Conservation (phyloP, 2,329 filamentous ascomycete species). For the Sclerotinia subarctica region DNA sequence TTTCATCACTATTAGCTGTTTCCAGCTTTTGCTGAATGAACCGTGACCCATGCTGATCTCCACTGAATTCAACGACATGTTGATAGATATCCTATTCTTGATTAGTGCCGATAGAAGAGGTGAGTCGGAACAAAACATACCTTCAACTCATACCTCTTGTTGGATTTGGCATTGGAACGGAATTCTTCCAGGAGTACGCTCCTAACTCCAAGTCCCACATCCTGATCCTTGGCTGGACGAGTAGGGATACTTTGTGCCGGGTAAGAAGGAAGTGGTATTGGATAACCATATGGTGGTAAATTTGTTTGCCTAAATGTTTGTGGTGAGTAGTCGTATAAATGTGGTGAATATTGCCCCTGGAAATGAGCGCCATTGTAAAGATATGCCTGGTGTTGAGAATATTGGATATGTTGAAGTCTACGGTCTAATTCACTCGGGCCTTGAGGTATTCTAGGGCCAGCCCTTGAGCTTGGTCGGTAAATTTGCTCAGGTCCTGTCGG, state of each 20-base stretch:
- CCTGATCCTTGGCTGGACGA: conserved; percentile 37
- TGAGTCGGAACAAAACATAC: conserved; percentile 40
- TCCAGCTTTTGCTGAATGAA: conserved; percentile 94
- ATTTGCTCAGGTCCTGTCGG: conserved; percentile 34
- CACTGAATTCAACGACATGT: conserved; percentile 89
- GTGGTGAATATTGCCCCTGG: conserved; percentile 42
- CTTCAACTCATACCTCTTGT: conserved; percentile 74
- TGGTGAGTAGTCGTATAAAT: conserved; percentile 42
- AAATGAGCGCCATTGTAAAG: conserved; percentile 37
- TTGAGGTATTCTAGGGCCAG: conserved; percentile 33
- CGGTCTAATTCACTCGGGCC: conserved; percentile 34
- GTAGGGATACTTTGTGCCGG: conserved; percentile 32
- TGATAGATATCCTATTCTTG: conserved; percentile 71
- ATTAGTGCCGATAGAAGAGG: conserved; percentile 21
- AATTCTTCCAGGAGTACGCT: conserved; percentile 79
- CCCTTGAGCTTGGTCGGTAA: conserved; percentile 33
- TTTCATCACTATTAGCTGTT: conserved; percentile 91
- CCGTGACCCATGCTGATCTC: conserved; percentile 90
- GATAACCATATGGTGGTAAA: conserved; percentile 39
- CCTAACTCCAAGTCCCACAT: conserved; percentile 52
- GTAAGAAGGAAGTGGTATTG: conserved; percentile 36
- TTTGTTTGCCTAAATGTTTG: conserved; percentile 39
- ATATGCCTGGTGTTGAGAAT: conserved; percentile 39
- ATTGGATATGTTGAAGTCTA: conserved; percentile 33
- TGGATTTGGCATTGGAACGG: conserved; percentile 68